phyloP scores from a whole-genome alignment of 441 rosid species.

The Hypseocharis bilobata region DNA sequence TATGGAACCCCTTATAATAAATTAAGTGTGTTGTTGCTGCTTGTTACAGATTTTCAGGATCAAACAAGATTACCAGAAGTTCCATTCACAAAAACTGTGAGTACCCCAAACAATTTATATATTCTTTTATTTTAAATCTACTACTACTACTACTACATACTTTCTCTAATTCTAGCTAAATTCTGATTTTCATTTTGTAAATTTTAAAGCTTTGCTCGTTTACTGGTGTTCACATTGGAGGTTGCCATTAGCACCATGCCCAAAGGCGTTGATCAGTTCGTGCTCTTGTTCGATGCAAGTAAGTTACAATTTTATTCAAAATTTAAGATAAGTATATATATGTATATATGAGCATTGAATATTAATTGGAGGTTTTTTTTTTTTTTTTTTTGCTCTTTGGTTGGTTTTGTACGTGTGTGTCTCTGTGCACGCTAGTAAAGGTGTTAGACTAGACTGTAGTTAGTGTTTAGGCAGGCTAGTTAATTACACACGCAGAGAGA shows the following conservation, averaged over 20 bases:
- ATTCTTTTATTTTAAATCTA: no score
- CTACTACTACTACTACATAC: no score
- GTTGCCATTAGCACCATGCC: constrained; percentile 75
- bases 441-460: no score
- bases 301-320: constrained; percentile 31
- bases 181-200: not conserved
- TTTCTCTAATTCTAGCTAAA: no score
- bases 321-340: no score
- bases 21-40: no score
- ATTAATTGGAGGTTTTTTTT: no score
- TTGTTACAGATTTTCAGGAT: constrained; percentile 61
- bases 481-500: constrained; percentile 17
- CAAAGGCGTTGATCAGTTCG: constrained; percentile 59
- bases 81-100: constrained; percentile 70
- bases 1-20: no score
- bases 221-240: constrained; percentile 78
- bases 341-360: no score
- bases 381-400: not conserved
- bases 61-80: constrained; percentile 78
- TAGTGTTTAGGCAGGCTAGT: constrained; percentile 18
- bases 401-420: not conserved
- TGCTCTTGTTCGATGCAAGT: constrained; percentile 86
- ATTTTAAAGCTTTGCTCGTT: constrained; percentile 48
- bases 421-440: constrained; percentile 33
- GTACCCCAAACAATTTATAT: constrained; percentile 22